Conservation (phyloP, 129 eudicot genomes). For the Centrapalus pauciflorus region DNA sequence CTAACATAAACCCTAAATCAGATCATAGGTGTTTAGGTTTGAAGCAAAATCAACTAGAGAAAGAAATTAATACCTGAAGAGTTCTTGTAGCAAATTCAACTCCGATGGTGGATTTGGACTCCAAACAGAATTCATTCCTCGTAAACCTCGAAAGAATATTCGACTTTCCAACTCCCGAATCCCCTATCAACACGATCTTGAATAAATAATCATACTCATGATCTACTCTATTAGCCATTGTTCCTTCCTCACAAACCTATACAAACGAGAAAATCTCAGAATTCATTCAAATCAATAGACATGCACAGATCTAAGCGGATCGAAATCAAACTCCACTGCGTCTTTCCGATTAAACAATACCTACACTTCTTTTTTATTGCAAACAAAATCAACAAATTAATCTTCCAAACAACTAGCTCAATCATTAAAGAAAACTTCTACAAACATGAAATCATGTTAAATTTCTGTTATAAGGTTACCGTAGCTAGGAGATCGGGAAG, state of each 20-base stretch:
- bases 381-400: not conserved
- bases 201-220: slow-evolving; percentile 37
- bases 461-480: not conserved
- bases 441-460: slow-evolving; percentile 1
- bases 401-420: not conserved
- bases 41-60: not conserved
- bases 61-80: slow-evolving; percentile 25
- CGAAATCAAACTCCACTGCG: not conserved
- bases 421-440: not conserved
- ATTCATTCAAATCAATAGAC: not conserved
- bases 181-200: slow-evolving; percentile 39
- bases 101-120: slow-evolving; percentile 36
- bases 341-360: not conserved
- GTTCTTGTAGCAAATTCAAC: slow-evolving; percentile 37
- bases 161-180: slow-evolving; percentile 36
- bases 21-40: not conserved
- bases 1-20: not conserved
- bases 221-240: slow-evolving; percentile 37
- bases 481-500: slow-evolving; percentile 4
- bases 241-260: slow-evolving; percentile 13
- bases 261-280: not conserved
- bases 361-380: not conserved
- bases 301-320: slow-evolving; percentile 25
- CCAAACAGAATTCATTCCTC: slow-evolving; percentile 36
- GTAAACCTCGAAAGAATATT: slow-evolving; percentile 36